Conservation (phyloP, 768 basidiomycete genomes). For the Pleurotus djamor region DNA sequence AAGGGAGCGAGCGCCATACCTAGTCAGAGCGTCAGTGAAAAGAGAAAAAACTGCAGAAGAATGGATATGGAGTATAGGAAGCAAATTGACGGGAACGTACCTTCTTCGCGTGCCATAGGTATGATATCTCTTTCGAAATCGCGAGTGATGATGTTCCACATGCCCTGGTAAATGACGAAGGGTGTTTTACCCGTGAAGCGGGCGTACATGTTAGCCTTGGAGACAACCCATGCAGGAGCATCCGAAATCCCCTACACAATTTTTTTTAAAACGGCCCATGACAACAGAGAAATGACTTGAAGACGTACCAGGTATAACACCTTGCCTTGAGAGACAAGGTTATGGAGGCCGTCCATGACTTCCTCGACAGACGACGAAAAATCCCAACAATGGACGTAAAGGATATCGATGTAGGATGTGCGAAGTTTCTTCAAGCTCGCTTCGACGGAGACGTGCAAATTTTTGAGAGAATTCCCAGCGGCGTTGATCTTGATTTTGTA, state of each 20-base stretch:
- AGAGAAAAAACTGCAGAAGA: not conserved
- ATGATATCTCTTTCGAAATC: slow-evolving; percentile 55
- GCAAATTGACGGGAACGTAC: slow-evolving; percentile 17
- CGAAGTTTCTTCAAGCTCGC: slow-evolving; percentile 45
- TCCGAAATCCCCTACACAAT: slow-evolving; percentile 33
- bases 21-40: not conserved
- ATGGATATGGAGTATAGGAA: too few species aligned
- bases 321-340: slow-evolving; percentile 50
- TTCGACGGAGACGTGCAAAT: slow-evolving; percentile 35
- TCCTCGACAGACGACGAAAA: slow-evolving; percentile 51
- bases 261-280: not conserved
- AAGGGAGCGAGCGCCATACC: slow-evolving; percentile 26
- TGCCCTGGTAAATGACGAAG: slow-evolving; percentile 54
- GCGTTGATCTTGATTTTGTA: slow-evolving; percentile 20
- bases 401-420: slow-evolving; percentile 44
- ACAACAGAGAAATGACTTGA: too few species aligned
- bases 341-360: slow-evolving; percentile 53
- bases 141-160: slow-evolving; percentile 40
- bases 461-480: slow-evolving; percentile 41
- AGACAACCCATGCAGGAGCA: slow-evolving; percentile 47
- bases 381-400: slow-evolving; percentile 53
- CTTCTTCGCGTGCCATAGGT: slow-evolving; percentile 40
- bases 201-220: slow-evolving; percentile 49
- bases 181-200: slow-evolving; percentile 44
- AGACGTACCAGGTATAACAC: slow-evolving; percentile 40